Evolutionary conservation across 805 yeast genomes (phyloP).

Genomic region (Zygotorulaspora chibaensis): DNA sequence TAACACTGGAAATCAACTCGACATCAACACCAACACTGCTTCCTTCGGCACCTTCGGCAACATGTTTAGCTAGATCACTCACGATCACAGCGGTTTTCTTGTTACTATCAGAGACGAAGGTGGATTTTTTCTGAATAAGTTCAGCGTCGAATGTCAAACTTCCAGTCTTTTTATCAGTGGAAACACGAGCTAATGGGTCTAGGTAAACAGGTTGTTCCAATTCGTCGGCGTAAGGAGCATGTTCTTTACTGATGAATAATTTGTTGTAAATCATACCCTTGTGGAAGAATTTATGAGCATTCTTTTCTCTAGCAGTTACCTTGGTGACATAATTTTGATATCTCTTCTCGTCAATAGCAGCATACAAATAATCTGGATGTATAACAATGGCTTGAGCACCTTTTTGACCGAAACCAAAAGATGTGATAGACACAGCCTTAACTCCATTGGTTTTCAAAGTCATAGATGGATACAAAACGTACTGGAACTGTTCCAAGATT

Average conservation of each 20-base stretch:
- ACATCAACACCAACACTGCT: conserved; percentile 93
- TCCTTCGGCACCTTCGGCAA: conserved; percentile 27
- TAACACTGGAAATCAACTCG: conserved; percentile 77
- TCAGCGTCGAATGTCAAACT: conserved; percentile 47
- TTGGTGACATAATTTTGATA: conserved; percentile 68
- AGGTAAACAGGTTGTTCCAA: conserved; percentile 87
- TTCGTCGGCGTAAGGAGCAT: conserved; percentile 88
- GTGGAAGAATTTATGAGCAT: conserved; percentile 92
- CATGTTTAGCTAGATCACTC: conserved; percentile 46
- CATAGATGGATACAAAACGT: conserved; percentile 91
- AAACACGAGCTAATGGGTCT: conserved; percentile 79
- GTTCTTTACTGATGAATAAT: conserved; percentile 86
- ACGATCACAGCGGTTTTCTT: conserved; percentile 63
- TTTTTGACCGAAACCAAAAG: conserved; percentile 99
- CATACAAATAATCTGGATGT: conserved; percentile 90
- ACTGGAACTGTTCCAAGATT: conserved; percentile 73
- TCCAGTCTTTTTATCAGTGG: conserved; percentile 36
- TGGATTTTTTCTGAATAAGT: conserved; percentile 43
- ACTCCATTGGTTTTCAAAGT: conserved; percentile 92
- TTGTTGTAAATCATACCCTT: conserved; percentile 88
- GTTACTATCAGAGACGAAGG: conserved; percentile 40
- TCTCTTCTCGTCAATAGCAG: conserved; percentile 65
- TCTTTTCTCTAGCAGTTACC: conserved; percentile 78
- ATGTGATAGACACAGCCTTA: conserved; percentile 94
- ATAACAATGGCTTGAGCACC: conserved; percentile 94